Evolutionary conservation across 2,329 filamentous ascomycete species (phyloP).

Genomic region (Penicillium sclerotiorum): DNA sequence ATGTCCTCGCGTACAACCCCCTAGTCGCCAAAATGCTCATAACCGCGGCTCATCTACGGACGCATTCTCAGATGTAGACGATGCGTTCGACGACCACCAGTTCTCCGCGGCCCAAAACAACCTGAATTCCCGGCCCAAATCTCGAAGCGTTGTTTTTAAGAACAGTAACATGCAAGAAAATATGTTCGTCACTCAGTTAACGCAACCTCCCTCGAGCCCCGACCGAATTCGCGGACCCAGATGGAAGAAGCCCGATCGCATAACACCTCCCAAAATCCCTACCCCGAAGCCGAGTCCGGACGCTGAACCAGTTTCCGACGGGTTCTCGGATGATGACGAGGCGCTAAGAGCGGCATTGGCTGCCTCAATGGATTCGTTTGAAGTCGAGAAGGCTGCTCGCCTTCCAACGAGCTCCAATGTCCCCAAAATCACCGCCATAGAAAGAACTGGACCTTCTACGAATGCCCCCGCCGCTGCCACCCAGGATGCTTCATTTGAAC

Average conservation of each 20-base stretch:
- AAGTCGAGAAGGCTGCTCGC: constrained; percentile 28
- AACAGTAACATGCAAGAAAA: constrained; percentile 43
- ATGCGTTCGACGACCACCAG: constrained; percentile 20
- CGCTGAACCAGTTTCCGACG: neutral
- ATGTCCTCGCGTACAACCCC: constrained; percentile 35
- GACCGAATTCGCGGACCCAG: constrained; percentile 55
- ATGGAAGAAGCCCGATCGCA: constrained; percentile 50
- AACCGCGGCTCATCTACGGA: constrained; percentile 20
- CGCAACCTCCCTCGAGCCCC: constrained; percentile 53
- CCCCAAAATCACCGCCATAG: neutral
- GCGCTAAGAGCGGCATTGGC: constrained; percentile 39
- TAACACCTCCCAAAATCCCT: constrained; percentile 12
- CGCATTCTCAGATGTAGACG: constrained; percentile 24
- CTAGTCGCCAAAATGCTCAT: constrained; percentile 11
- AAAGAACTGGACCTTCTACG: neutral
- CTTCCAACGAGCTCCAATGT: neutral
- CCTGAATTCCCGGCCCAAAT: constrained; percentile 33
- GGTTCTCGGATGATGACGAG: constrained; percentile 6
- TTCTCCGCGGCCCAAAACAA: constrained; percentile 21
- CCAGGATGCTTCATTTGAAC: constrained; percentile 38
- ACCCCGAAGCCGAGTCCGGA: constrained; percentile 7
- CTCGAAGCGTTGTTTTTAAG: constrained; percentile 46
- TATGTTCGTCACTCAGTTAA: constrained; percentile 52
- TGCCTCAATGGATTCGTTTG: constrained; percentile 42
- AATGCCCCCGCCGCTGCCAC: neutral